Base-by-base conservation (phyloP, 306 rosid genomes). In the Styphnolobium japonicum region DNA sequence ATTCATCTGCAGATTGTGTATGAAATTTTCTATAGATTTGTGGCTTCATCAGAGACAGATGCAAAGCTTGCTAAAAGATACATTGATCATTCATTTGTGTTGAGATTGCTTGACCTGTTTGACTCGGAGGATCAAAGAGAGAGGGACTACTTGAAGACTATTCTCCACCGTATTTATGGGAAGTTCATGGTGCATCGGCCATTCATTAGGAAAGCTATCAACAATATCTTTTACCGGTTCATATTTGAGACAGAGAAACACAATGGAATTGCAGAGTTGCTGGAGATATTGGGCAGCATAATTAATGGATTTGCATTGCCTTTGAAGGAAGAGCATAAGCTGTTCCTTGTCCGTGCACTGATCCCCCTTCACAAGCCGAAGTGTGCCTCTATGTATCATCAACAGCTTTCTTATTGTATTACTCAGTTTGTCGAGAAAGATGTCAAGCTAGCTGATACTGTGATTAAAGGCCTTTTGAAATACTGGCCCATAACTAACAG, bases 321-420 rank as follows among this genome's bases (percentile, higher is more conserved):
- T n/a, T n/a, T n/a, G n/a, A n/a, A n/a, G n/a, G n/a, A n/a, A n/a
- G n/a, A n/a, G n/a, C n/a, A n/a, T n/a, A 88, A 88, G 81, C 64
- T 88, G 75, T 88, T 88, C 83, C 92, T 88, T 81, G 85, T 79
- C 57, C 92, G 89, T 1, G 86, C 86, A 21, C 39, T 88, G 82
- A 79, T 88, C 75, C 92, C 92, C 36, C 92, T 88, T 72, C 92
- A 88, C 86, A 86, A 84, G 73, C 92, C 92, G 36, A 86, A 84
- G 79, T 86, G 88, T 76, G 85, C 81, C 27, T 66, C 89, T 4
- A 75, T 86, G 92, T 88, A 88, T 71, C 92, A 88, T 63, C 92
- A 88, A 65, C 89, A 86, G 68, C 92, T 88, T 73, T 88, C 86
- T 1, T 88, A 86, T 76, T 88, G 90, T 71, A 82, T 88, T 40